Percentiles rank a stretch among this genome's conserved stretches.
These are phyloP conservation scores for Fusarium pseudograminearum DNA, from an alignment of 2,329 filamentous ascomycete species.

Conservation along the genomic window DNA sequence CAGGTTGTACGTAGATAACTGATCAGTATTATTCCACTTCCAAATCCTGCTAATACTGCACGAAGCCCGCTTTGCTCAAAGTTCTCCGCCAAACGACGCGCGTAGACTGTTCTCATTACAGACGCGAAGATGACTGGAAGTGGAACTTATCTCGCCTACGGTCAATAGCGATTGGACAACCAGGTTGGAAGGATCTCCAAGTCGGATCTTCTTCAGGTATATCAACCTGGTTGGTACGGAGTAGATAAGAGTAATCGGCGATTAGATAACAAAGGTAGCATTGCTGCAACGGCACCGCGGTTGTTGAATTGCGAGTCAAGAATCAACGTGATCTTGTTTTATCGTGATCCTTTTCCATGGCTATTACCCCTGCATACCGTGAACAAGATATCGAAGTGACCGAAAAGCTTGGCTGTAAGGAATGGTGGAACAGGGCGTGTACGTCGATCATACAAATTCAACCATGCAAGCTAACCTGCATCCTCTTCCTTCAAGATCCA, in stretches of 20 bases:
- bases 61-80: not conserved
- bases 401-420: not conserved
- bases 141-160: not conserved
- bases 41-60: not conserved
- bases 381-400: not conserved
- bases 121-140: not conserved
- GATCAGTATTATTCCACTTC: not conserved
- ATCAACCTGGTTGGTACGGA: not conserved
- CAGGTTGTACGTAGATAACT: not conserved
- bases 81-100: not conserved
- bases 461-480: not conserved
- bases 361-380: not conserved
- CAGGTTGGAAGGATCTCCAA: not conserved
- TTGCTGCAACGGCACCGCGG: not conserved
- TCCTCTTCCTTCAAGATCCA: not conserved
- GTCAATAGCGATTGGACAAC: not conserved
- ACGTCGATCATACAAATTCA: not conserved
- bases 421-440: not conserved
- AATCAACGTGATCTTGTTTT: not conserved
- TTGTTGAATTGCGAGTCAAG: not conserved
- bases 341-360: not conserved
- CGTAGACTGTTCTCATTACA: not conserved
- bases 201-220: not conserved
- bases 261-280: not conserved
- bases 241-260: not conserved